Percentiles rank a stretch among this genome's conserved stretches.
These are phyloP conservation scores for Nymphaea colorata DNA, from an alignment of 164 flowering plant genomes.

Conservation along the genomic window DNA sequence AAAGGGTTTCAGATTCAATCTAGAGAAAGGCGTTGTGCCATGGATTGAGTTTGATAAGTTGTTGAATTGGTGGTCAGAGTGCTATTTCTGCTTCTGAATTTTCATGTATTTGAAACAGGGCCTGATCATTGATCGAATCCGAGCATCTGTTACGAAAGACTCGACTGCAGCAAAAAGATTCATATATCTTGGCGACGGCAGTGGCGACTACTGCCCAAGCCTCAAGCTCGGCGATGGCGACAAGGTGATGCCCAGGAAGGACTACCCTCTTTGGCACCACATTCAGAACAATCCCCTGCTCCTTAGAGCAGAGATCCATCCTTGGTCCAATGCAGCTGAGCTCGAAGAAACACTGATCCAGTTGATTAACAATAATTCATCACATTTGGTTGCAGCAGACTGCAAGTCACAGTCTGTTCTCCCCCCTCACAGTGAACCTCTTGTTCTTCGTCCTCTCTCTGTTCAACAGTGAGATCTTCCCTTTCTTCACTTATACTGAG, in stretches of 20 bases:
- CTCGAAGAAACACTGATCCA: constrained; percentile 31
- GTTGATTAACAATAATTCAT: constrained; percentile 15
- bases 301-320: constrained; percentile 52
- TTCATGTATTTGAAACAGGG: constrained; percentile 29
- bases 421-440: background rate
- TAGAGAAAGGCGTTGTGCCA: no score
- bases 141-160: constrained; percentile 12
- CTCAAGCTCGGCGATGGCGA: constrained; percentile 46
- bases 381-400: background rate
- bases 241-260: constrained; percentile 74
- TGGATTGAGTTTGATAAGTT: no score
- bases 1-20: no score
- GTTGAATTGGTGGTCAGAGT: background rate
- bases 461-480: background rate
- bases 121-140: constrained; percentile 36
- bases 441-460: background rate
- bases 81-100: background rate
- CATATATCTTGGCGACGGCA: constrained; percentile 80
- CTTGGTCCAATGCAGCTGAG: constrained; percentile 66
- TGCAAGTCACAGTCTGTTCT: background rate
- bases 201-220: constrained; percentile 70
- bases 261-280: constrained; percentile 45
- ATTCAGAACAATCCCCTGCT: constrained; percentile 24
- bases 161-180: constrained; percentile 13
- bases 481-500: background rate